Evolutionary conservation across 257 asterid genomes (phyloP).

Genomic region (Mitragyna speciosa): DNA sequence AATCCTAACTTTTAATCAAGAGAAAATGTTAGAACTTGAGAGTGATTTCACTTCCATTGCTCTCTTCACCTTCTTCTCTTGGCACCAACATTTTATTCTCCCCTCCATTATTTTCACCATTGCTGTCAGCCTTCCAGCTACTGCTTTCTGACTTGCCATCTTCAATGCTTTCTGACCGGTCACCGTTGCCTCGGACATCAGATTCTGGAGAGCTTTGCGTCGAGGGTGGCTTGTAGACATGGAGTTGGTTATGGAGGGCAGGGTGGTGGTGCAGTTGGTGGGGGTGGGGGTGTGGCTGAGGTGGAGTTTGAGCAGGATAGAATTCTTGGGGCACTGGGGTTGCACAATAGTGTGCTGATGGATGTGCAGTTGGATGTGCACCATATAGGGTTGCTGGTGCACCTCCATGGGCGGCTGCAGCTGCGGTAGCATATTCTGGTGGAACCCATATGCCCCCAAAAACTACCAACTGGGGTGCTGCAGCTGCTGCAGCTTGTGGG

Average conservation of each 20-base stretch:
- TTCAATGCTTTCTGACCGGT: constrained; percentile 77
- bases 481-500: constrained; percentile 60
- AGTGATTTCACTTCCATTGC: constrained; percentile 54
- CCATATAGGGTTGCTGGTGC: constrained; percentile 55
- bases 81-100: constrained; percentile 41
- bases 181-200: constrained; percentile 46
- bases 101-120: constrained; percentile 51
- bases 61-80: constrained; percentile 53
- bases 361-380: constrained; percentile 51
- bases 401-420: constrained; percentile 57
- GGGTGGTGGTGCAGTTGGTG: constrained; percentile 50
- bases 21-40: constrained; percentile 50
- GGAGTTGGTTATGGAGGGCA: constrained; percentile 53
- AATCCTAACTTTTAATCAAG: constrained; percentile 11
- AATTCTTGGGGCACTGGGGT: constrained; percentile 52
- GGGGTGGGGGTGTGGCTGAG: constrained; percentile 36
- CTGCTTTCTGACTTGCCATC: constrained; percentile 89
- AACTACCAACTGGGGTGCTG: constrained; percentile 72
- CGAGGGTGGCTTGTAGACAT: constrained; percentile 50
- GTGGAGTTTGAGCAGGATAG: constrained; percentile 46
- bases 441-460: constrained; percentile 97
- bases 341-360: constrained; percentile 44
- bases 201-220: constrained; percentile 61
- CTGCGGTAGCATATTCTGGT: constrained; percentile 72
- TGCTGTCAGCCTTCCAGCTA: constrained; percentile 85